Conservation (phyloP, 2,329 filamentous ascomycete genomes). For the Colletotrichum somersetense region DNA sequence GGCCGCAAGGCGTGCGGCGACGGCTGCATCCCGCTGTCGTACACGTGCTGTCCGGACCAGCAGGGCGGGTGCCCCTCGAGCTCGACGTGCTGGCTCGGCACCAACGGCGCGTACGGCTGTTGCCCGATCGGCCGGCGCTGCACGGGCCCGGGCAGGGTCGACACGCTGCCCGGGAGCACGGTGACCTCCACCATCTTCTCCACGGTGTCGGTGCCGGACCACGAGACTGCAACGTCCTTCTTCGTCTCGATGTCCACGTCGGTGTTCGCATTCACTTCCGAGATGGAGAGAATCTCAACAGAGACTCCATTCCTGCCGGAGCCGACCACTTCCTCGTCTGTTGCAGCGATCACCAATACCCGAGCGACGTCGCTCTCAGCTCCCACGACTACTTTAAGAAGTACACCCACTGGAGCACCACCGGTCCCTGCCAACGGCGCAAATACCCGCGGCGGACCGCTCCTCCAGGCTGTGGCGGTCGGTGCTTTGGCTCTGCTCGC, state of each 20-base stretch:
- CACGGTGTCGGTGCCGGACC: constrained; percentile 13
- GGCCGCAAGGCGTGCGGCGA: constrained; percentile 47
- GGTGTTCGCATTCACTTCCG: constrained; percentile 10
- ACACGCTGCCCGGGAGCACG: constrained; percentile 21
- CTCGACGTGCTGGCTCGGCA: constrained; percentile 45
- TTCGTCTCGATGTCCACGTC: not conserved
- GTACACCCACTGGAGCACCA: not conserved
- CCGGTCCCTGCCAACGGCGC: constrained; percentile 27
- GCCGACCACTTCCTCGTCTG: not conserved
- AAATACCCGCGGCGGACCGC: not conserved
- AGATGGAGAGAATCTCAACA: not conserved
- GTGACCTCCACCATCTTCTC: constrained; percentile 11
- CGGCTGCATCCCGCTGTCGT: constrained; percentile 47
- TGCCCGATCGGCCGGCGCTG: constrained; percentile 48
- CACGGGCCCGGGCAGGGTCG: constrained; percentile 46
- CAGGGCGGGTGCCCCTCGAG: constrained; percentile 46
- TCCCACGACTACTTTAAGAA: not conserved
- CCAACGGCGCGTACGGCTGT: constrained; percentile 48
- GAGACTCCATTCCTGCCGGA: not conserved
- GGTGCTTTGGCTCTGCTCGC: constrained; percentile 10
- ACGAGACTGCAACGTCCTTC: constrained; percentile 6
- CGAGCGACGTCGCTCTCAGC: not conserved
- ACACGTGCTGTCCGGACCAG: constrained; percentile 49
- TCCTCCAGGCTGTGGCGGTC: constrained; percentile 14
- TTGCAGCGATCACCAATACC: not conserved